phyloP scores from a whole-genome alignment of 2,329 filamentous ascomycete species.

The Chrysosporium keratinophilum region DNA sequence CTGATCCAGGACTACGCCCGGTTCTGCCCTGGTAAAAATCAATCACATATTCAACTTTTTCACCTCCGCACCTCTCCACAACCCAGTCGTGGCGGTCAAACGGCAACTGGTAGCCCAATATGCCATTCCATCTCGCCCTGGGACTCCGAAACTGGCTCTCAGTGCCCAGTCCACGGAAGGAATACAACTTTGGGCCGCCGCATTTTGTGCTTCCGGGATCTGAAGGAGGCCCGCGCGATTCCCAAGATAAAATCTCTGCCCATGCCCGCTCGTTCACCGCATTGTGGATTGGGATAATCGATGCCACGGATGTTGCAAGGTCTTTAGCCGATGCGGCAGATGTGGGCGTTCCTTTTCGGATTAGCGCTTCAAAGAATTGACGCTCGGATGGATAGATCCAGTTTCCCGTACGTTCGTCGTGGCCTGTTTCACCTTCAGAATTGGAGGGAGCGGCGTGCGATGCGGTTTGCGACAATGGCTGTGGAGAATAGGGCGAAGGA shows the following conservation, averaged over 20 bases:
- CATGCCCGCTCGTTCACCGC: conserved; percentile 96
- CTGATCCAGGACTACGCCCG: conserved; percentile 27
- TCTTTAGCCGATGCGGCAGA: conserved; percentile 33
- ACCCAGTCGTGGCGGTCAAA: conserved; percentile 98
- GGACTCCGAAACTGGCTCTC: conserved; percentile 58
- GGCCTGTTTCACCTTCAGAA: conserved; percentile 65
- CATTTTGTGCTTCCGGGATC: conserved; percentile 53
- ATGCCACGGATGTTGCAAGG: conserved; percentile 64
- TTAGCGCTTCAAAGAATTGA: conserved; percentile 97
- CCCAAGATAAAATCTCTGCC: conserved; percentile 85
- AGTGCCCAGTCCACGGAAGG: conserved; percentile 58
- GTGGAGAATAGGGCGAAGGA: conserved; percentile 25
- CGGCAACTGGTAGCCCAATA: conserved; percentile 78
- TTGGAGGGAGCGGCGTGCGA: conserved; percentile 50
- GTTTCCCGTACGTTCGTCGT: conserved; percentile 61
- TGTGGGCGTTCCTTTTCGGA: conserved; percentile 69
- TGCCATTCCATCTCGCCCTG: conserved; percentile 67
- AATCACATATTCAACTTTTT: conserved; percentile 83
- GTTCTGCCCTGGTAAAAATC: conserved; percentile 82
- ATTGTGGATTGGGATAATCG: conserved; percentile 94
- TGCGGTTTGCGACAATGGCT: conserved; percentile 20
- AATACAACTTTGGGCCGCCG: conserved; percentile 69
- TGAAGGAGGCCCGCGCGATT: conserved; percentile 52
- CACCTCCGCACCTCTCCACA: conserved; percentile 71
- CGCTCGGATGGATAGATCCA: conserved; percentile 96